Conservation (phyloP, 148 eudicot genomes). For the Arctostaphylos glauca region DNA sequence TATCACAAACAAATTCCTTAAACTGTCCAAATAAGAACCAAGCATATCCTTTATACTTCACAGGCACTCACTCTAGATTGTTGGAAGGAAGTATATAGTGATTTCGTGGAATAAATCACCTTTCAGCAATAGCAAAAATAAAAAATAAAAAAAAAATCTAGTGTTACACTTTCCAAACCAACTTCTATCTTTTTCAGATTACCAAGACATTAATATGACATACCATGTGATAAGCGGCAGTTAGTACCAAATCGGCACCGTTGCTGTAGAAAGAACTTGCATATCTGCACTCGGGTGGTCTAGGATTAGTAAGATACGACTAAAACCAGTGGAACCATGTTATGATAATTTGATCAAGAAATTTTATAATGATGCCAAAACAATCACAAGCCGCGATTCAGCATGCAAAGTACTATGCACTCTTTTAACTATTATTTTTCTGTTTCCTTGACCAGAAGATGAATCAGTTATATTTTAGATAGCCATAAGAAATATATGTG, state of each 20-base stretch:
- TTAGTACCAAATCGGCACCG: slow-evolving; percentile 96
- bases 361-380: slow-evolving; percentile 12
- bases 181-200: background rate
- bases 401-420: background rate
- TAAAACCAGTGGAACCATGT: slow-evolving; percentile 20
- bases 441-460: background rate
- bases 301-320: slow-evolving; percentile 58
- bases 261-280: slow-evolving; percentile 98
- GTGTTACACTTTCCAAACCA: background rate
- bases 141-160: background rate
- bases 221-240: slow-evolving; percentile 99
- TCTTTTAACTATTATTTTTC: no score
- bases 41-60: background rate
- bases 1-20: background rate
- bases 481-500: background rate
- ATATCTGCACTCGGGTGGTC: slow-evolving; percentile 90
- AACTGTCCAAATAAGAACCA: background rate
- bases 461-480: background rate
- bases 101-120: background rate
- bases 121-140: background rate
- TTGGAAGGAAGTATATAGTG: background rate
- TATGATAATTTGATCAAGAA: slow-evolving; percentile 13
- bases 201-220: slow-evolving; percentile 33
- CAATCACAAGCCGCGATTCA: background rate
- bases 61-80: background rate